These are phyloP conservation scores for Penicillium subrubescens DNA, from an alignment of 495 filamentous ascomycete species.

Conservation along the genomic window DNA sequence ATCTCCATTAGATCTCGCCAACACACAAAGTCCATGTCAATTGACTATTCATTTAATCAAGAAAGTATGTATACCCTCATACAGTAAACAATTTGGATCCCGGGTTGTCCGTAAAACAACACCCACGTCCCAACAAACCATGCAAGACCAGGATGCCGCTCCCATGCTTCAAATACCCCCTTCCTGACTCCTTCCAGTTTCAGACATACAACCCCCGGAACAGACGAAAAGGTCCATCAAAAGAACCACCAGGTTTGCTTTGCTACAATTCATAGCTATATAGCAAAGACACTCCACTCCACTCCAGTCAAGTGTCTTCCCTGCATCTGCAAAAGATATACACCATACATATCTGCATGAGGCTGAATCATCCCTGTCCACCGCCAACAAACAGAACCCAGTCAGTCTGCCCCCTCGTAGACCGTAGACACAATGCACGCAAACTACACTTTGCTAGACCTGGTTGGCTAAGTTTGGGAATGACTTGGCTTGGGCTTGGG, in stretches of 20 bases:
- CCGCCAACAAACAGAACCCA: neutral
- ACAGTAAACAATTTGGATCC: constrained; percentile 10
- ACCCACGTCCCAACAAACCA: constrained; percentile 4
- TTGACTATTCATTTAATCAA: neutral
- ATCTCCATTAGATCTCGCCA: neutral
- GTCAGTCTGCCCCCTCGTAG: neutral
- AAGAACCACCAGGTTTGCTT: neutral
- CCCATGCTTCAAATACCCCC: neutral
- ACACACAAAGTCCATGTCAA: neutral
- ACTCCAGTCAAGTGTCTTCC: neutral
- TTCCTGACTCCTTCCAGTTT: neutral
- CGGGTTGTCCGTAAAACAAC: constrained; percentile 24
- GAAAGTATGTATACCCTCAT: neutral
- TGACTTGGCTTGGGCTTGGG: constrained; percentile 1
- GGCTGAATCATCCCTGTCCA: neutral
- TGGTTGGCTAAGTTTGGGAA: constrained; percentile 16
- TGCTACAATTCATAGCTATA: neutral
- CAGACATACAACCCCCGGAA: neutral
- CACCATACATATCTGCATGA: neutral
- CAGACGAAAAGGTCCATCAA: neutral
- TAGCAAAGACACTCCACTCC: neutral
- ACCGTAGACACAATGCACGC: neutral
- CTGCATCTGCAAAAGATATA: neutral
- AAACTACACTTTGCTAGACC: neutral
- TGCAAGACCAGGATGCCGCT: constrained; percentile 6